phyloP scores from a whole-genome alignment of 2,329 filamentous ascomycete species.

The Cladophialophora exuberans region DNA sequence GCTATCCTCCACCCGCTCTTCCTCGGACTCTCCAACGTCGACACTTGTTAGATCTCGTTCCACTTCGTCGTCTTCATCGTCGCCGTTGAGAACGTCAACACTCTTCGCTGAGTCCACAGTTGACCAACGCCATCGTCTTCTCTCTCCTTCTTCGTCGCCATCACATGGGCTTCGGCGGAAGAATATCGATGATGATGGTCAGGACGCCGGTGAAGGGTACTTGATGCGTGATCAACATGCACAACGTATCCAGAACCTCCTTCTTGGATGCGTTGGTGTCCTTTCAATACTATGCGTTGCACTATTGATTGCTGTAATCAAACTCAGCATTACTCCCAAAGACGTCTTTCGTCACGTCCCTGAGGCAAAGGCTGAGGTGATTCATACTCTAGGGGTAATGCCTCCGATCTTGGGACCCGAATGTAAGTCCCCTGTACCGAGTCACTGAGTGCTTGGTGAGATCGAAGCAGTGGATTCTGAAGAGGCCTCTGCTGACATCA shows the following conservation, averaged over 20 bases:
- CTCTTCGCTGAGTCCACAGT: neutral
- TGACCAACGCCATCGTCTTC: neutral
- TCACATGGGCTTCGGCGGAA: neutral
- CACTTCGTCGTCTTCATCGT: neutral
- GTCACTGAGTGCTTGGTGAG: neutral
- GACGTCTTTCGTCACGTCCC: conserved; percentile 9
- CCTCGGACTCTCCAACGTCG: too few species aligned
- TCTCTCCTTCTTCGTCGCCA: neutral
- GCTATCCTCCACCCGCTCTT: too few species aligned
- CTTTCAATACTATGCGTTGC: neutral
- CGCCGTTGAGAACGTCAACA: neutral
- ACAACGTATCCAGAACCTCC: neutral
- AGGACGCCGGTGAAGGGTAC: neutral
- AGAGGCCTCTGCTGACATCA: neutral
- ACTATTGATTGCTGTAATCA: neutral
- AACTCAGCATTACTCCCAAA: conserved; percentile 6
- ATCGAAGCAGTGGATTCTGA: too few species aligned
- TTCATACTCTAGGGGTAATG: conserved; percentile 2
- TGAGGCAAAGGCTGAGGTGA: neutral
- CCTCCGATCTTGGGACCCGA: conserved; percentile 7
- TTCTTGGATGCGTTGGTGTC: neutral
- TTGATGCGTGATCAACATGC: neutral
- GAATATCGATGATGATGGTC: neutral
- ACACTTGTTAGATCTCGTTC: neutral
- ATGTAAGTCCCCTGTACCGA: neutral